Evolutionary conservation across 768 basidiomycete genomes (phyloP), one percentile per base, ranked within the genome.

Genomic region (Suillus plorans): DNA sequence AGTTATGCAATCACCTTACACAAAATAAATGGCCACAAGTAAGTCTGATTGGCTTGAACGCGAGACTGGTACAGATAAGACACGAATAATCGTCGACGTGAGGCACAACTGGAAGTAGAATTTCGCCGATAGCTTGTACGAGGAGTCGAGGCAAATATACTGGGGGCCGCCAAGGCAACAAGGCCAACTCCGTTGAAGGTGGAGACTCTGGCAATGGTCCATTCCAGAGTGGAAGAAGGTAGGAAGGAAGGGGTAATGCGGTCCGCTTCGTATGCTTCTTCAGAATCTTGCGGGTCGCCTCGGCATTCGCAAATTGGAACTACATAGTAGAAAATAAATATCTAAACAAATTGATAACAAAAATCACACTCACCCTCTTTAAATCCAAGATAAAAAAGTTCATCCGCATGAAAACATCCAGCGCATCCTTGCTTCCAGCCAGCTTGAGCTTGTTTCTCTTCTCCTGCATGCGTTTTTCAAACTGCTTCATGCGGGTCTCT

Each of bases 241-340:
- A 64, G 14, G 66, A 66, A 2, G 89, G 83, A 68, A 90, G 81
- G 1, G 92, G 90, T 10, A 98, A 80, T 0, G 91, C 87, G 0
- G 95, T 97, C 4, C 93, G 88, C 73, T 97, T 97, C 36, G 92
- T 84, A 72, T 96, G 95, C 73, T 97, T 97, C 82, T 97, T 97
- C 60, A 97, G 84, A 65, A 95, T 95, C 78, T 97, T 97, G 42
- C 94, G 86, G 3, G 90, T 91, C 2, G 95, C 95, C 75, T 97
- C 94, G 8, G 89, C 83, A 71, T 94, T 97, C 8, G 92, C 94
- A 45, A 84, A 72, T 71, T 94, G 90, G 72, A 95, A 93, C 90
- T 91, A 42, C 20, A 22, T 14, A 49, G 44, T 41, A 67, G 28
- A 42, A 57, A 31, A 64, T 31, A 16, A 28, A 34, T 1, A 59